These are phyloP conservation scores for Schizochytrium sp. DNA, from an alignment of 108 stramenopile species.

Conservation along the genomic window DNA sequence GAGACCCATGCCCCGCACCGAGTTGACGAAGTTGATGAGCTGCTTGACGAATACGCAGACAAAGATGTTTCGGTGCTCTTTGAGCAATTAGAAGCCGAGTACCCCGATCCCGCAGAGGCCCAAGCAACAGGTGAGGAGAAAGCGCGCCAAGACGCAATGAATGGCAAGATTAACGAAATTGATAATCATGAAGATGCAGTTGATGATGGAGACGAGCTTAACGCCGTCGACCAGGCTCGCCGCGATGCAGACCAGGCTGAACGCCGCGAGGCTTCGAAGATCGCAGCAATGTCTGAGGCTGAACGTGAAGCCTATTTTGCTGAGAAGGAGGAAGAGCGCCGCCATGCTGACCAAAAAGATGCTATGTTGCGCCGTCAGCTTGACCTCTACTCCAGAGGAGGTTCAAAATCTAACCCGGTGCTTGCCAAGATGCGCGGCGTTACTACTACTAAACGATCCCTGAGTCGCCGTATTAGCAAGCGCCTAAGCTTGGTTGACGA, in stretches of 20 bases:
- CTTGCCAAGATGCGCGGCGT: neutral
- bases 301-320: slow-evolving; percentile 31
- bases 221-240: slow-evolving; percentile 8
- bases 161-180: slow-evolving; percentile 34
- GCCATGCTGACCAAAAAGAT: slow-evolving; percentile 29
- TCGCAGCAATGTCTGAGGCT: slow-evolving; percentile 39
- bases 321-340: slow-evolving; percentile 42
- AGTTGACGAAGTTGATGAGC: slow-evolving; percentile 50
- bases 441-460: neutral
- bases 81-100: neutral
- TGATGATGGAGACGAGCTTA: neutral
- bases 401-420: neutral
- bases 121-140: slow-evolving; percentile 31
- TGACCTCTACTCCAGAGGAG: slow-evolving; percentile 42
- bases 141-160: slow-evolving; percentile 41
- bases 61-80: slow-evolving; percentile 1
- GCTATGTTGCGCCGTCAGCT: slow-evolving; percentile 42
- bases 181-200: neutral
- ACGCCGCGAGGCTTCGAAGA: slow-evolving; percentile 19
- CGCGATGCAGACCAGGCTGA: slow-evolving; percentile 45
- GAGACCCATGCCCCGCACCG: slow-evolving; percentile 44
- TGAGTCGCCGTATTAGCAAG: slow-evolving; percentile 41
- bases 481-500: neutral
- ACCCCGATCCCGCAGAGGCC: slow-evolving; percentile 60
- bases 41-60: slow-evolving; percentile 34